A percentile compares a stretch with the other conserved stretches of the same genome.
These are phyloP conservation scores for Tetrapisispora iriomotensis DNA, from an alignment of 805 yeast species.

Conservation along the genomic window DNA sequence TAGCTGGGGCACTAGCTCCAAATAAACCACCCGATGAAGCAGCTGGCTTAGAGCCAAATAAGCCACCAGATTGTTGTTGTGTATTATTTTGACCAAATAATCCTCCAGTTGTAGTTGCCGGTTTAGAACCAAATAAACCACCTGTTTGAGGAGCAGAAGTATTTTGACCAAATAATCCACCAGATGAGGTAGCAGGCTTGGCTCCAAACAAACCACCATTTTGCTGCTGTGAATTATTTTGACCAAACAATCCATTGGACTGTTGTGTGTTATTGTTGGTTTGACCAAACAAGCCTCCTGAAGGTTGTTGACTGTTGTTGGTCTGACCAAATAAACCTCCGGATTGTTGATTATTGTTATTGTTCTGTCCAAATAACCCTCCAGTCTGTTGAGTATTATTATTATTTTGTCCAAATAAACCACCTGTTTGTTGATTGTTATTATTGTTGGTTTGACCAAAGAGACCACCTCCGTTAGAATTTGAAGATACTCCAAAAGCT, in stretches of 20 bases:
- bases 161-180: conserved; percentile 19
- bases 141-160: conserved; percentile 7
- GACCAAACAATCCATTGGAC: conserved; percentile 10
- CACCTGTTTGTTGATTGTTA: not conserved
- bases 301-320: conserved; percentile 18
- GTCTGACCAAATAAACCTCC: conserved; percentile 27
- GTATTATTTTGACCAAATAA: conserved; percentile 21
- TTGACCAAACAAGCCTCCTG: conserved; percentile 26
- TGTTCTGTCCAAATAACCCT: conserved; percentile 12
- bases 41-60: conserved; percentile 15
- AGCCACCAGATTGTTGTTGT: conserved; percentile 7
- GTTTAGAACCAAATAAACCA: conserved; percentile 19
- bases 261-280: conserved; percentile 1
- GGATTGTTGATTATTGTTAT: conserved; percentile 4
- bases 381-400: conserved; percentile 19
- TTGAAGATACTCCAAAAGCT: conserved; percentile 10
- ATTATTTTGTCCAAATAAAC: conserved; percentile 8
- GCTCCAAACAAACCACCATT: conserved; percentile 15
- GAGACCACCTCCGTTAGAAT: too few relatives aligned
- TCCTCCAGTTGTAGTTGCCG: not conserved
- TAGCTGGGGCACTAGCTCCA: conserved; percentile 4
- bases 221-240: conserved; percentile 5
- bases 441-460: conserved; percentile 1
- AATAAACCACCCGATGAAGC: conserved; percentile 10
- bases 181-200: conserved; percentile 7